Conservation (phyloP, 2,329 filamentous ascomycete genomes). For the Penicillium brasilianum region DNA sequence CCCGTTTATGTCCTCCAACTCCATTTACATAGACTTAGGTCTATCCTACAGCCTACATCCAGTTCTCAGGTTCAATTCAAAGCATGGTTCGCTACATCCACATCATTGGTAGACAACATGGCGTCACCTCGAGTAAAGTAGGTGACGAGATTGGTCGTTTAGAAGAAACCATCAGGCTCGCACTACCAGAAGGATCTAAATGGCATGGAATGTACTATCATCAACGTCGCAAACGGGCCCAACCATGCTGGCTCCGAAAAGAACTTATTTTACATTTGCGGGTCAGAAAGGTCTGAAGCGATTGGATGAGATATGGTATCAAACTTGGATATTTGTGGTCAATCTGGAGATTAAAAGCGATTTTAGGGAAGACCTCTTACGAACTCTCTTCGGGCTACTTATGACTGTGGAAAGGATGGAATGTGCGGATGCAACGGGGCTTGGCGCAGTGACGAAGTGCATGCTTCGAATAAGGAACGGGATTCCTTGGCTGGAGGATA, state of each 20-base stretch:
- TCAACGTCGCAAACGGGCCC: conserved; percentile 1
- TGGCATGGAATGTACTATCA: neutral
- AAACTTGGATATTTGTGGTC: neutral
- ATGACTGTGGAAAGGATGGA: neutral
- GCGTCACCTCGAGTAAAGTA: neutral
- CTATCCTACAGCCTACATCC: neutral
- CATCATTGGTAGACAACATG: neutral
- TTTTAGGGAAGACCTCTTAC: neutral
- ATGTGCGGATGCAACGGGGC: neutral
- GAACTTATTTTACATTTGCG: neutral
- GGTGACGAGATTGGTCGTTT: neutral
- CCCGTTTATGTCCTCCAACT: neutral
- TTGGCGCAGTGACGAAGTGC: neutral
- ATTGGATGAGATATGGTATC: neutral
- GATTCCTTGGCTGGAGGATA: neutral
- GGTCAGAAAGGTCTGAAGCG: neutral
- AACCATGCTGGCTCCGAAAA: conserved; percentile 3
- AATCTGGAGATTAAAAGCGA: conserved; percentile 4
- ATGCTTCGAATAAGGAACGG: neutral
- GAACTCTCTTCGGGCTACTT: neutral
- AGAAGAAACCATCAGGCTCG: neutral
- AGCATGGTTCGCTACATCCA: neutral
- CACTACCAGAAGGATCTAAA: neutral
- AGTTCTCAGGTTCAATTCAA: neutral
- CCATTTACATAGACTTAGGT: neutral